These are phyloP conservation scores for Agrocybe praecox DNA, from an alignment of 768 basidiomycete species.

Conservation along the genomic window DNA sequence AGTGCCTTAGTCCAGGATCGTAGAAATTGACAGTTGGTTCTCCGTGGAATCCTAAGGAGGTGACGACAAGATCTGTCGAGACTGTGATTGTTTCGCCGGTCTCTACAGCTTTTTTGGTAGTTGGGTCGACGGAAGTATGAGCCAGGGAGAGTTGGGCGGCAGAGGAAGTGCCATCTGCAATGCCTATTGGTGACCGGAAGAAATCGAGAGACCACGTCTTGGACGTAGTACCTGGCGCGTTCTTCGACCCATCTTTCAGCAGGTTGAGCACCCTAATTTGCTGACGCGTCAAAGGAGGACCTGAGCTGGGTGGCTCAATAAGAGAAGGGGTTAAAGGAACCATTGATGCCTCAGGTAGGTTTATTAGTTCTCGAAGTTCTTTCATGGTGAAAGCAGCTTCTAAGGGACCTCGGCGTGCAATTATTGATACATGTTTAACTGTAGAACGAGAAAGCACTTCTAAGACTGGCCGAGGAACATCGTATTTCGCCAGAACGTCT, in stretches of 20 bases:
- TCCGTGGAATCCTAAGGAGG: slow-evolving; percentile 83
- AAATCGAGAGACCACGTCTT: slow-evolving; percentile 86
- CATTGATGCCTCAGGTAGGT: slow-evolving; percentile 67
- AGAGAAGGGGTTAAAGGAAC: slow-evolving; percentile 54
- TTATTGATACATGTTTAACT: slow-evolving; percentile 78
- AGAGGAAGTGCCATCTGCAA: slow-evolving; percentile 28
- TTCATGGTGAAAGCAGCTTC: slow-evolving; percentile 93
- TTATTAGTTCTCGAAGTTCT: slow-evolving; percentile 86
- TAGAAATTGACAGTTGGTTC: slow-evolving; percentile 65
- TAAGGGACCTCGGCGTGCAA: slow-evolving; percentile 84
- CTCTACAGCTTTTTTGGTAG: slow-evolving; percentile 47
- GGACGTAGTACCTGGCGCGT: slow-evolving; percentile 44
- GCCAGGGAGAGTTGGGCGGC: slow-evolving; percentile 52
- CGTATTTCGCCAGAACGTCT: slow-evolving; percentile 63
- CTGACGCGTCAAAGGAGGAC: slow-evolving; percentile 51
- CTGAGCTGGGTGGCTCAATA: slow-evolving; percentile 35
- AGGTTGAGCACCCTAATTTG: slow-evolving; percentile 70
- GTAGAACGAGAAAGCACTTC: slow-evolving; percentile 60
- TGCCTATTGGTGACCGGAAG: slow-evolving; percentile 67
- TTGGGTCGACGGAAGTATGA: slow-evolving; percentile 60
- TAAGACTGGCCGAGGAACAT: slow-evolving; percentile 78
- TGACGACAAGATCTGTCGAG: slow-evolving; percentile 78
- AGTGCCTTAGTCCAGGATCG: slow-evolving; percentile 55
- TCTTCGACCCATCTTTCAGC: slow-evolving; percentile 64
- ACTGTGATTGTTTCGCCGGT: slow-evolving; percentile 56